Base-by-base conservation (phyloP, 2,329 filamentous ascomycete genomes). In the Penicillium sp. region DNA sequence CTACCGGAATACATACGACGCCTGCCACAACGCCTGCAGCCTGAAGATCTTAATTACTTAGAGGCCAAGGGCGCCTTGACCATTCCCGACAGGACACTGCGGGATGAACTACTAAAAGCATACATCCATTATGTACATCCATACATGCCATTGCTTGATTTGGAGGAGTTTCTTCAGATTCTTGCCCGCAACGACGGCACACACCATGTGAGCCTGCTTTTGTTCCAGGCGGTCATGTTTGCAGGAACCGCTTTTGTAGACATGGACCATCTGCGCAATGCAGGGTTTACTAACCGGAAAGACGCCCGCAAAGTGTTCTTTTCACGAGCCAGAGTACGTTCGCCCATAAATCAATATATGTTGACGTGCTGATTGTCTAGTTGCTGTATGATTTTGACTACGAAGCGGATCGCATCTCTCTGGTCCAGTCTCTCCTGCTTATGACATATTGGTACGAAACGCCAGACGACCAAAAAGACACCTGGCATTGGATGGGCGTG, bases 391-490 rank as follows among this genome's bases (percentile, higher is more conserved):
- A 97, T 70, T 95, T 96, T 63, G 93, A 97, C 72, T 96, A 95
- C 71, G 93, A 97, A 73, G 84, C 86, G 46, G 92, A 97, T 71
- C 89, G 92, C 52, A 87, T 97, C 57, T 85, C 91, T 20, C 82
- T 97, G 23, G 91, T 97, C 16, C 93, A 97, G 73, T 88, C 90
- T 4, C 80, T 97, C 21, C 80, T 97, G 23, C 81, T 97, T 59
- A 92, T 97, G 89, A 96, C 92, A 3, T 96, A 96, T 71, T 97
- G 93, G 89, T 97, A 97, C 71, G 92, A 97, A 74, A 96, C 91
- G 12, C 92, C 92, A 0, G 91, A 97, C 73, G 93, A 97, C 70
- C 91, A 96, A 69, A 97, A 97, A 73, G 93, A 97, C 71, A 97
- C 92, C 47, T 97, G 93, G 90, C 92, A 97, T 70, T 97, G 92